A percentile compares a stretch with the other conserved stretches of the same genome.
phyloP scores from a whole-genome alignment of 2,329 filamentous ascomycete species.

The Hortaea werneckii region DNA sequence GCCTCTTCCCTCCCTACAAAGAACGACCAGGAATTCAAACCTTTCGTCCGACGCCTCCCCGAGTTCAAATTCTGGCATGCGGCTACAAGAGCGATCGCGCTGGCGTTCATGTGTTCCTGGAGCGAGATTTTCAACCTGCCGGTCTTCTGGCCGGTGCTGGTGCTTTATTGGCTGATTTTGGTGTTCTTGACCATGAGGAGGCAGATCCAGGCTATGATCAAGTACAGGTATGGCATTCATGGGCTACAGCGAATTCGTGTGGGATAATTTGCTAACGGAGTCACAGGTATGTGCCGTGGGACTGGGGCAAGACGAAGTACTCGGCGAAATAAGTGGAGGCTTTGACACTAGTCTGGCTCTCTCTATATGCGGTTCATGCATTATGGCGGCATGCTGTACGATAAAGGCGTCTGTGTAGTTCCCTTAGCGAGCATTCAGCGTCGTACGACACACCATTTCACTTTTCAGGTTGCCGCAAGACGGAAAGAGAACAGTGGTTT shows the following conservation, averaged over 20 bases:
- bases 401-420: neutral
- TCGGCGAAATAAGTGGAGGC: constrained; percentile 15
- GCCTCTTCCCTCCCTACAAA: constrained; percentile 79
- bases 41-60: constrained; percentile 88
- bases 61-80: constrained; percentile 99
- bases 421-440: neutral
- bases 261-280: constrained; percentile 9
- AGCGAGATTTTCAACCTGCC: constrained; percentile 92
- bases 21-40: constrained; percentile 93
- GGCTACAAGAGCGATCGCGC: constrained; percentile 74
- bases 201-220: constrained; percentile 99
- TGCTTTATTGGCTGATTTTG: constrained; percentile 97
- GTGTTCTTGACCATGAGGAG: constrained; percentile 96
- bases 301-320: constrained; percentile 31
- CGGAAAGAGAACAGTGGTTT: no score
- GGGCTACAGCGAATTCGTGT: neutral
- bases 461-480: no score
- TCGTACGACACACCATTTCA: no score
- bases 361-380: neutral
- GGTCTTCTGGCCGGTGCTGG: constrained; percentile 96
- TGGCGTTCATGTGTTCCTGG: constrained; percentile 83
- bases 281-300: constrained; percentile 29
- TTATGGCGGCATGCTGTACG: neutral
- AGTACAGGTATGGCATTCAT: constrained; percentile 79
- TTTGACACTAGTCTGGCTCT: neutral